Evolutionary conservation across 306 rosid genomes (phyloP), one percentile per base, ranked within the genome.

Genomic region (Comarum palustre): DNA sequence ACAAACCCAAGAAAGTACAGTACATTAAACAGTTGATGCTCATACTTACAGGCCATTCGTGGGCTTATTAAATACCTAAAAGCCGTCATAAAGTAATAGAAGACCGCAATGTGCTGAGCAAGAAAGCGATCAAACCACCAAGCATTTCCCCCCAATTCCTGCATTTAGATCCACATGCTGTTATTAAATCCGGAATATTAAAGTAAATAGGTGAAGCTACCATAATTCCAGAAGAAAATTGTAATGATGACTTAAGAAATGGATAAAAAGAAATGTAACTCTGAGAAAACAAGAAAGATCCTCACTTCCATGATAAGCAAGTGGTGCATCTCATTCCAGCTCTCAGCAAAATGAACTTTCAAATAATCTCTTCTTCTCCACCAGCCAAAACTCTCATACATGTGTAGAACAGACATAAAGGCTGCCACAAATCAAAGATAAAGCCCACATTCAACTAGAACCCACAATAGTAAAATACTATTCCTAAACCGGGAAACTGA

Each of bases 281-380:
- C 74, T 38, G 66, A 58, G 47, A 51, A 61, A 22, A 55, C 31
- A 57, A 74, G 72, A 66, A 66, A 77, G 70, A 66, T 61, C 47
- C 84, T 78, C 83, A 91, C 99, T 78, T 94, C 99, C 99, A 94
- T 94, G 80, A 94, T 91, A 77, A 94, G 96, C 85, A 94, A 90
- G 85, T 94, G 97, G 79, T 94, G 97, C 99, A 94, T 88, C 87
- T 91, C 99, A 84, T 94, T 91, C 99, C 97, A 91, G 89, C 99
- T 94, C 86, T 94, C 99, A 48, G 97, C 99, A 80, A 94, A 94
- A 83, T 94, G 97, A 72, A 94, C 99, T 88, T 94, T 91, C 83
- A 94, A 77, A 85, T 94, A 94, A 77, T 94, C 99, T 2, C 97
- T 92, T 74, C 90, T 89, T 75, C 99, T 88, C 99, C 97, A 94